These are phyloP conservation scores for Pyrus betulifolia DNA, from an alignment of 306 rosid species.

Conservation along the genomic window DNA sequence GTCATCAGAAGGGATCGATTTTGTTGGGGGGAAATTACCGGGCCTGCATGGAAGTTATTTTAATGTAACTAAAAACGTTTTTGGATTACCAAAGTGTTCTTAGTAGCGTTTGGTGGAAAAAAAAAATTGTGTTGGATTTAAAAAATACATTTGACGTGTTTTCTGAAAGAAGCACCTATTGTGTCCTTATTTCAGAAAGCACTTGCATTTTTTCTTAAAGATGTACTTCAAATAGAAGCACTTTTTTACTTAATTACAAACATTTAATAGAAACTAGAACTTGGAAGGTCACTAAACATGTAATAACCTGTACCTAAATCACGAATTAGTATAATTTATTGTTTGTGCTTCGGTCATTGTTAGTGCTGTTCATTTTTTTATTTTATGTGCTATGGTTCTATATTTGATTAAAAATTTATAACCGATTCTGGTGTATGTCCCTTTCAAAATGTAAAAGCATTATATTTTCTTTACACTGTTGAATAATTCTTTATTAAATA, in stretches of 20 bases:
- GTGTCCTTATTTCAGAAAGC: neutral
- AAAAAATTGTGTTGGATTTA: too few relatives aligned
- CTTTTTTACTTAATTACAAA: too few relatives aligned
- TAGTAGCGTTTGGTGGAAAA: too few relatives aligned
- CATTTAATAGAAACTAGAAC: neutral
- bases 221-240: neutral
- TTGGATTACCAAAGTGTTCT: too few relatives aligned
- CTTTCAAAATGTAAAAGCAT: neutral
- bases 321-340: neutral
- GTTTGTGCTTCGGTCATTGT: neutral
- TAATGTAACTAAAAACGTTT: too few relatives aligned
- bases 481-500: neutral
- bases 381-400: neutral
- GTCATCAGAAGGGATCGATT: neutral
- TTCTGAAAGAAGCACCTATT: rapidly evolving
- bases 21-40: neutral
- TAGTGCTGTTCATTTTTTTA: too few relatives aligned
- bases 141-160: too few relatives aligned
- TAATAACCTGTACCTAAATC: too few relatives aligned
- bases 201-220: too few relatives aligned
- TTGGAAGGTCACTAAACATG: neutral
- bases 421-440: neutral
- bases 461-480: too few relatives aligned
- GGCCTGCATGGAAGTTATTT: neutral
- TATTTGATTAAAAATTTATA: neutral